These are phyloP conservation scores for Coelastrella sp. DNA, from an alignment of 139 green algal species.

Conservation along the genomic window DNA sequence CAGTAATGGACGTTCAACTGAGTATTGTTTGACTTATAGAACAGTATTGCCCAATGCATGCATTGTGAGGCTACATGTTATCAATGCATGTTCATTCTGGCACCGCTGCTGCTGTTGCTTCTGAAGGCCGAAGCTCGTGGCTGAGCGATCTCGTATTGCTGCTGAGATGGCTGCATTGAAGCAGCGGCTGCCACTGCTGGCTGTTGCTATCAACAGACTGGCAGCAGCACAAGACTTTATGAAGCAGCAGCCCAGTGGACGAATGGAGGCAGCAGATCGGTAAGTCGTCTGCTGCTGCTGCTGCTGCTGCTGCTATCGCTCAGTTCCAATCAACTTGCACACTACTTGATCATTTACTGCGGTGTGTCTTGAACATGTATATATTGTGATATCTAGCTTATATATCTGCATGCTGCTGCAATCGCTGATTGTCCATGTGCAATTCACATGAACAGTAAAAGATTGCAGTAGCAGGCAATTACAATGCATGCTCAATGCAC, in stretches of 20 bases:
- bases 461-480: no score
- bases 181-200: conserved; percentile 33
- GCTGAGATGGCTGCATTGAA: neutral
- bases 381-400: neutral
- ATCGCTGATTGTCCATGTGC: no score
- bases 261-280: no score
- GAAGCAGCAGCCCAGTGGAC: neutral
- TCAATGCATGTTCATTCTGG: neutral
- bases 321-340: neutral
- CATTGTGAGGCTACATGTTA: neutral
- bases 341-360: no score
- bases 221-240: conserved; percentile 10
- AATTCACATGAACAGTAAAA: no score
- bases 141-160: neutral
- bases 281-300: neutral
- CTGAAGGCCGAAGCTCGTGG: conserved; percentile 6
- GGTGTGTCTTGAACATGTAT: neutral
- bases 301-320: conserved; percentile 25
- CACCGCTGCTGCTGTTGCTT: neutral
- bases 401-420: no score
- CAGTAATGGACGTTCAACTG: no score
- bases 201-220: conserved; percentile 38
- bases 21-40: no score
- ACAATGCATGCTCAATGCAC: no score
- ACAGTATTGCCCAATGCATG: no score